Base-by-base conservation (phyloP, 257 asterid species). In the Primulina eburnea region DNA sequence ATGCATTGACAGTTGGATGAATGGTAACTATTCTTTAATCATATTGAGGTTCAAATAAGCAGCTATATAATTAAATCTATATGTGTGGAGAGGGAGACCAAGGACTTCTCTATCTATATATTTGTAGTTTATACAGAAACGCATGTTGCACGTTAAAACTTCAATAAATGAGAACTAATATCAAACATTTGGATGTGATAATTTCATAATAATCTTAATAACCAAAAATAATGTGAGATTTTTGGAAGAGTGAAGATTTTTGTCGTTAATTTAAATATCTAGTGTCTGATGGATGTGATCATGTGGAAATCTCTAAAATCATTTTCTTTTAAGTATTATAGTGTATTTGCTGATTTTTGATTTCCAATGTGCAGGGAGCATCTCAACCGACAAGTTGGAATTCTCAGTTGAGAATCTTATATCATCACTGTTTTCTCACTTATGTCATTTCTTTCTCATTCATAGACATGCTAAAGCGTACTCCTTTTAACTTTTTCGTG, bases 281-380 rank as follows among this genome's bases (percentile, higher is more conserved):
- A 4, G 24, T 60, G 14, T 47, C 64, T 43, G 43, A 17, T 26
- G 62, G 40, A 7, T 64, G 47, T 43, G 12, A 43, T 43, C 53
- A 43, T 43, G 53, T 26, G 68, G 28, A 12, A 17, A 24, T 47
- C 34, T 21, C 2, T 50, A 43, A 32, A 17, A 47, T 20, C 40
- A 35, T 32, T 30, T 52, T 7, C 53, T 9, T 50, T 4, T 8
- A 47, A 52, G 28, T 73, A 17, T 47, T 20, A 20, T 0, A 38
- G 17, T 18, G 60, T 52, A 57, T 70, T 59, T 67, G 65, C 47
- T 67, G 40, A 65, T 43, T 62, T 40, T 75, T 67, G 53, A 18
- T 35, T 34, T 75, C 37, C 62, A 8, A 47, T 77, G 73, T 82
- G 87, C 96, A 92, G 98, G 97, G 58, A 90, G 79, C 33, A 56